phyloP scores from a whole-genome alignment of 2,329 filamentous ascomycete genomes.

The Ophiostoma himal-ulmi region DNA sequence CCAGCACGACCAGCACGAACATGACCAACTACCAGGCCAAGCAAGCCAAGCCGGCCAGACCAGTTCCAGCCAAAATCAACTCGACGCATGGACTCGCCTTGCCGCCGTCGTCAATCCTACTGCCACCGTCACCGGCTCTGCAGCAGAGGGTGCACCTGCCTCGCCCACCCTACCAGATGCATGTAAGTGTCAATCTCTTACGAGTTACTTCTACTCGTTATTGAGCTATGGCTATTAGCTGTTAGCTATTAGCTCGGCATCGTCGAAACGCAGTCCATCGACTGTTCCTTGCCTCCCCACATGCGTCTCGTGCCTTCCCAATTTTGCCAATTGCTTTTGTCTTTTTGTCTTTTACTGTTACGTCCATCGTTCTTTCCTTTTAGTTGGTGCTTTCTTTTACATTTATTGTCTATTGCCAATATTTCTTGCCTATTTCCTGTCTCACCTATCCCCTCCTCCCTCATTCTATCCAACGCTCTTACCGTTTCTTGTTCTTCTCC shows the following conservation, averaged over 20 bases:
- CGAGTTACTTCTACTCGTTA: neutral
- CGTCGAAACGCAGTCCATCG: neutral
- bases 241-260: neutral
- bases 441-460: neutral
- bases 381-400: neutral
- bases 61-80: neutral
- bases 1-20: neutral
- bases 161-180: neutral
- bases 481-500: neutral
- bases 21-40: neutral
- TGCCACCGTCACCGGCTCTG: conserved; percentile 6
- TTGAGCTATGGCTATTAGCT: too few relatives aligned
- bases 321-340: neutral
- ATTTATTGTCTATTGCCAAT: neutral
- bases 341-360: neutral
- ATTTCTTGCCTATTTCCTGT: neutral
- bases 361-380: neutral
- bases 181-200: neutral
- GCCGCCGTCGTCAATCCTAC: neutral
- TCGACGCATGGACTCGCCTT: neutral
- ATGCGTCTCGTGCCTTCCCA: conserved; percentile 10
- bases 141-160: neutral
- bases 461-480: neutral
- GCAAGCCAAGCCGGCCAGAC: neutral
- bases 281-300: neutral